Conservation (phyloP, 768 basidiomycete species). For the Podaxis sp. region DNA sequence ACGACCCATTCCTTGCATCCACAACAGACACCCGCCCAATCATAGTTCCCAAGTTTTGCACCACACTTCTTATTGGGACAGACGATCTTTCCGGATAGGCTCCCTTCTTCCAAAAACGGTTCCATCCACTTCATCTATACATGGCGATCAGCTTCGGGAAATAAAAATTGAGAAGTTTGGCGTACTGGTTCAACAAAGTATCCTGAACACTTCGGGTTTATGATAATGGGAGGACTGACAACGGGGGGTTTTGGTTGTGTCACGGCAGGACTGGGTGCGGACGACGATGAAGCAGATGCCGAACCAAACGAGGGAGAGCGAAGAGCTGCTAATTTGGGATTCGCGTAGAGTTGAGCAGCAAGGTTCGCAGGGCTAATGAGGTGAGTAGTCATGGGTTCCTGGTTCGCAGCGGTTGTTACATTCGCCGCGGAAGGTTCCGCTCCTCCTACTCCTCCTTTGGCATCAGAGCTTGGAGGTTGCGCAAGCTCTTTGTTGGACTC, state of each 20-base stretch:
- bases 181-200: conserved; percentile 96
- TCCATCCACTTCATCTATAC: conserved; percentile 96
- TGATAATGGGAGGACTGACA: conserved; percentile 65
- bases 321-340: conserved; percentile 43
- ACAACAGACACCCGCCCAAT: conserved; percentile 94
- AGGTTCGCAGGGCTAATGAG: conserved; percentile 39
- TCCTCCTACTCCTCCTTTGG: neutral
- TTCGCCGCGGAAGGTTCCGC: conserved; percentile 1
- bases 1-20: conserved; percentile 92
- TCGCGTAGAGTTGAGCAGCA: conserved; percentile 39
- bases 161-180: conserved; percentile 16
- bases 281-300: neutral
- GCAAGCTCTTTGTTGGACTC: conserved; percentile 15
- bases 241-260: conserved; percentile 25
- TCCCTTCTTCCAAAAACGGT: conserved; percentile 68
- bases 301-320: conserved; percentile 23
- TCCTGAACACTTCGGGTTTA: conserved; percentile 86
- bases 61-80: conserved; percentile 93
- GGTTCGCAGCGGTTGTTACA: neutral
- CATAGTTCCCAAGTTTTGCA: conserved; percentile 91
- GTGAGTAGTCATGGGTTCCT: conserved; percentile 26
- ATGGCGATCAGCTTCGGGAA: neutral
- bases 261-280: conserved; percentile 1
- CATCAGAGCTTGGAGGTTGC: neutral
- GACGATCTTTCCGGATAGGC: conserved; percentile 82